These are phyloP conservation scores for Ustilaginoidea virens DNA, from an alignment of 2,329 filamentous ascomycete genomes.

Conservation along the genomic window DNA sequence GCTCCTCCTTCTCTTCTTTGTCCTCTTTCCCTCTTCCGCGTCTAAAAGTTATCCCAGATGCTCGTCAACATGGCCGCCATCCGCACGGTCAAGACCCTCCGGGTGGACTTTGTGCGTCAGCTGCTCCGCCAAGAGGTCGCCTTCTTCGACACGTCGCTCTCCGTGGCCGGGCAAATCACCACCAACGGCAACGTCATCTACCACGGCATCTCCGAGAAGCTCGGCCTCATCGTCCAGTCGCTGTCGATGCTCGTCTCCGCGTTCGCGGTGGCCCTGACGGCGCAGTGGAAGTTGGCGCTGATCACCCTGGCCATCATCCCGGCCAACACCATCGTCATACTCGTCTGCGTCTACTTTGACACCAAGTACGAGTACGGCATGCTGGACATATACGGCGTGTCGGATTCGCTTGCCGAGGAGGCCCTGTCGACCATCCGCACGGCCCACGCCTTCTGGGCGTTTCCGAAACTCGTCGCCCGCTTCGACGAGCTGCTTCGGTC, in stretches of 20 bases:
- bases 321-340: conserved; percentile 15
- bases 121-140: conserved; percentile 34
- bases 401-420: conserved; percentile 19
- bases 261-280: conserved; percentile 22
- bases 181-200: conserved; percentile 28
- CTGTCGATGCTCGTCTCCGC: conserved; percentile 21
- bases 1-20: conserved; percentile 32
- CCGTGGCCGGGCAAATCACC: conserved; percentile 25
- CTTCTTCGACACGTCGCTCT: conserved; percentile 29
- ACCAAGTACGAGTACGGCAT: conserved; percentile 19
- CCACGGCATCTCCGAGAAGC: conserved; percentile 23
- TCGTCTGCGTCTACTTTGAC: conserved; percentile 11
- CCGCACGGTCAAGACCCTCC: no score
- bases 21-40: conserved; percentile 27
- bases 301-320: conserved; percentile 18
- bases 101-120: no score
- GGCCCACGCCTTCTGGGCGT: conserved; percentile 27
- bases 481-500: conserved; percentile 23
- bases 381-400: conserved; percentile 18
- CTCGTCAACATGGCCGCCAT: conserved; percentile 31
- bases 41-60: conserved; percentile 34
- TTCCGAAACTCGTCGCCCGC: conserved; percentile 19
- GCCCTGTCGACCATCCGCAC: conserved; percentile 22
- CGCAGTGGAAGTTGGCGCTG: conserved; percentile 28
- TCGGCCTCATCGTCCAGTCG: conserved; percentile 23